These are phyloP conservation scores for Puccinellia tenuiflora DNA, from an alignment of 176 grass and related monocot genomes.

Conservation along the genomic window DNA sequence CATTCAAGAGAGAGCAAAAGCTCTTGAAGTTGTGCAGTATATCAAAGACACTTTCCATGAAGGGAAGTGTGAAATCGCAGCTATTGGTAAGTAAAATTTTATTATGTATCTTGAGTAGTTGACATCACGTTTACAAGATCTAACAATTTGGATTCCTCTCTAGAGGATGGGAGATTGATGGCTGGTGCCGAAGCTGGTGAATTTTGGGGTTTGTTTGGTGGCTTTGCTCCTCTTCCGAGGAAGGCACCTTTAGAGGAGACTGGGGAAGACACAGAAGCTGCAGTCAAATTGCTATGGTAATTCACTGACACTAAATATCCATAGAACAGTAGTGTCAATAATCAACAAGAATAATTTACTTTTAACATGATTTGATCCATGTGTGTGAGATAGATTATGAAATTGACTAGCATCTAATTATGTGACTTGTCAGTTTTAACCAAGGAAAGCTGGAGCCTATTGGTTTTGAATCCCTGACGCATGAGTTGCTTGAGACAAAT, in stretches of 20 bases:
- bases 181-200: conserved; percentile 92
- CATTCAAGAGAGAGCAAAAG: conserved; percentile 98
- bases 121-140: neutral
- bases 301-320: neutral
- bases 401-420: conserved; percentile 13
- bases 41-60: conserved; percentile 95
- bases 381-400: conserved; percentile 21
- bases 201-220: conserved; percentile 97
- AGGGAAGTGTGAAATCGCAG: conserved; percentile 79
- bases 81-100: conserved; percentile 64
- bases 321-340: neutral
- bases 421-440: conserved; percentile 47
- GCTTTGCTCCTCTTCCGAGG: conserved; percentile 92
- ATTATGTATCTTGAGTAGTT: neutral
- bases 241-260: conserved; percentile 48
- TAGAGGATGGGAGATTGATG: conserved; percentile 97
- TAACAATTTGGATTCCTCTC: conserved; percentile 20
- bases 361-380: conserved; percentile 3
- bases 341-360: conserved; percentile 1
- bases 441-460: conserved; percentile 53
- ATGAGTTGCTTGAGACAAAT: conserved; percentile 77
- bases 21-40: conserved; percentile 95
- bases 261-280: conserved; percentile 27
- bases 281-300: conserved; percentile 72
- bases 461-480: conserved; percentile 50